Percentiles rank a stretch among this genome's conserved stretches.
phyloP scores from a whole-genome alignment of 306 rosid genomes.

The Quercus rubra region DNA sequence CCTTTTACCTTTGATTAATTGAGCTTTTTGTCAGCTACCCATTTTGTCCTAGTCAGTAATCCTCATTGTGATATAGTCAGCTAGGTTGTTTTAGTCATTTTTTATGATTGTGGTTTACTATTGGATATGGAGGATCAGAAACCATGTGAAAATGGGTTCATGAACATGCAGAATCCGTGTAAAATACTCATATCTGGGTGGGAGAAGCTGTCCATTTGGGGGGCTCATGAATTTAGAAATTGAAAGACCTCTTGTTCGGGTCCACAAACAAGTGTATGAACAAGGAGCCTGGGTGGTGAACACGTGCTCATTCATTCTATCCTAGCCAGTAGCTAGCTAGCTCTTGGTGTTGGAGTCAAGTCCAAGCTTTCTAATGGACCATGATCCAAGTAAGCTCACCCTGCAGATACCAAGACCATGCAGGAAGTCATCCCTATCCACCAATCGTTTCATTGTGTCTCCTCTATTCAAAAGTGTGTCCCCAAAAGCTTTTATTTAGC shows the following conservation, averaged over 20 bases:
- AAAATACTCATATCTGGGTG: slow-evolving; percentile 42
- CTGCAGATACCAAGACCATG: slow-evolving; percentile 17
- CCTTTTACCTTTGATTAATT: slow-evolving; percentile 28
- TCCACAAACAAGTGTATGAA: neutral
- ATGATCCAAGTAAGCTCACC: slow-evolving; percentile 1
- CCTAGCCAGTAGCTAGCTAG: neutral
- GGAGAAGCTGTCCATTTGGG: slow-evolving; percentile 15
- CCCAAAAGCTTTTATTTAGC: neutral
- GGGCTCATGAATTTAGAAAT: slow-evolving; percentile 27
- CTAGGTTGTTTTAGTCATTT: slow-evolving; percentile 40
- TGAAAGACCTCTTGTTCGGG: slow-evolving; percentile 20
- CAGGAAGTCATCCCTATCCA: slow-evolving; percentile 31
- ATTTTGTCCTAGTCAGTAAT: slow-evolving; percentile 21
- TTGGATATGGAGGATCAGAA: slow-evolving; percentile 45
- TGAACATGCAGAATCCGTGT: slow-evolving; percentile 56
- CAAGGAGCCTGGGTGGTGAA: slow-evolving; percentile 15
- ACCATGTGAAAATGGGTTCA: slow-evolving; percentile 52
- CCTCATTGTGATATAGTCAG: neutral
- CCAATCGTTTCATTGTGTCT: slow-evolving; percentile 17
- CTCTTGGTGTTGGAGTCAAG: slow-evolving; percentile 13
- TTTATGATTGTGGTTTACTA: slow-evolving; percentile 5
- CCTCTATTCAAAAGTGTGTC: neutral
- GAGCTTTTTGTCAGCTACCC: slow-evolving; percentile 22
- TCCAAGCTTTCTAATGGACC: neutral
- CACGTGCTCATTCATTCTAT: slow-evolving; percentile 44